These are phyloP conservation scores for Babesia divergens DNA, from an alignment of 169 alveolate genomes.

Conservation along the genomic window DNA sequence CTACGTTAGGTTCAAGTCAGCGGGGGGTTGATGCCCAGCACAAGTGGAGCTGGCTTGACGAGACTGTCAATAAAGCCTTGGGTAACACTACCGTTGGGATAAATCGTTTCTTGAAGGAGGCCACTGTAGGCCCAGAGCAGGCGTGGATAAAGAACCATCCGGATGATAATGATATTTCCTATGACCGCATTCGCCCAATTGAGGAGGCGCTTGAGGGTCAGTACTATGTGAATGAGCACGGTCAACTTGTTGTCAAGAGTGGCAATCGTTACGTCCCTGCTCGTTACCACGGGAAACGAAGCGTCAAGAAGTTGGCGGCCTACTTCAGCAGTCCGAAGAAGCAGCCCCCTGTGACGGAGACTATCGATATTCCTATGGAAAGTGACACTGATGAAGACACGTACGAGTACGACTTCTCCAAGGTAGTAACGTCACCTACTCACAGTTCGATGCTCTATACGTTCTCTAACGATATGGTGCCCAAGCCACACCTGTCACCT, in stretches of 20 bases:
- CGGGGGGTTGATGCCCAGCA: no score
- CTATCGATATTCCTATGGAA: neutral
- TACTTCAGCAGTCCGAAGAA: conserved; percentile 1
- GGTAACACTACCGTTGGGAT: neutral
- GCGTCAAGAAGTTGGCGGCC: conserved; percentile 14
- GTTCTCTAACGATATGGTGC: neutral
- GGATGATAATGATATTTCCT: neutral
- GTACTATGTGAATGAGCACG: conserved; percentile 25
- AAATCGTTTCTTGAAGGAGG: neutral
- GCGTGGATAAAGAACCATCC: neutral
- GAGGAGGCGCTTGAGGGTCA: conserved; percentile 24
- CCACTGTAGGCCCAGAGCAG: neutral
- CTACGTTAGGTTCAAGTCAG: neutral
- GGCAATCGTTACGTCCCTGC: conserved; percentile 31
- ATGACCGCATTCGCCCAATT: conserved; percentile 10
- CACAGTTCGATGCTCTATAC: neutral
- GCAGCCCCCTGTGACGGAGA: neutral
- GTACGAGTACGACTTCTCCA: neutral
- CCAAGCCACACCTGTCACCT: neutral
- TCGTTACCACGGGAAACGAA: conserved; percentile 34
- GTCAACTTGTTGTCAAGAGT: conserved; percentile 28
- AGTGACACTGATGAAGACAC: neutral
- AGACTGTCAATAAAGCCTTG: conserved; percentile 1
- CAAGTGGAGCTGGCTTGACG: conserved; percentile 33
- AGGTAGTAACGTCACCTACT: neutral